Evolutionary conservation across 768 basidiomycete genomes (phyloP), one percentile per base, ranked within the genome.

Genomic region (Phlegmacium glaucopus): DNA sequence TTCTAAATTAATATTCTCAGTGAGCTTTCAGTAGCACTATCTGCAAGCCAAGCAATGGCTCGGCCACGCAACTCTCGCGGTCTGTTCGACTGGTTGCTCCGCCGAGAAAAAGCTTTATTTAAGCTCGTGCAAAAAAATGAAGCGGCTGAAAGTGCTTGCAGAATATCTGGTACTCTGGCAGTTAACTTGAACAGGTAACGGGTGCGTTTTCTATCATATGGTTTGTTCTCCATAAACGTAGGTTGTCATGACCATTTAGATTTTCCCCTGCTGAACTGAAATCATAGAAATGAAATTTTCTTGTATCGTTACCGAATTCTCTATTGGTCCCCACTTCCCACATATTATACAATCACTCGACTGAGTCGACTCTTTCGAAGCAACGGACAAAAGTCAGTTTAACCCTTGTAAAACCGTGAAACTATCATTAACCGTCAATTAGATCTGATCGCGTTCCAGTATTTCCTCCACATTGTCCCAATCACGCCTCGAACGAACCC

Each of bases 251-350:
- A n/a, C n/a, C n/a, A n/a, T n/a, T n/a, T n/a, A n/a, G n/a, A n/a
- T n/a, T n/a, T n/a, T n/a, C 90, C 11, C 16, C 22, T 17, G 39
- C n/a, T n/a, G n/a, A 8, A 28, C 35, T 45, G 12, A 47, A 10
- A n/a, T 10, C 12, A 6, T 26, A 95, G 93, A 85, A 55, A 94
- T 97, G 91, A 99, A 99, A 61, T 78, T 99, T 29, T 93, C 91
- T 3, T 95, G 97, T 71, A 83, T 96, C 52, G 94, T 98, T 60
- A 85, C 85, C 44, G 95, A 99, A 65, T 96, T 97, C 63, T 96
- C 94, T 0, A 97, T 98, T 54, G 95, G 95, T 1, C 90, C 94
- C 2, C 84, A 87, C 71, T 97, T 96, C 74, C 95, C 95, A 2
- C 87, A 93, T 38, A 98, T 99, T 42, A 79, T 82, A 1, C 95